Conservation (phyloP, 208 protist species). For the Trichomonas tenax region DNA sequence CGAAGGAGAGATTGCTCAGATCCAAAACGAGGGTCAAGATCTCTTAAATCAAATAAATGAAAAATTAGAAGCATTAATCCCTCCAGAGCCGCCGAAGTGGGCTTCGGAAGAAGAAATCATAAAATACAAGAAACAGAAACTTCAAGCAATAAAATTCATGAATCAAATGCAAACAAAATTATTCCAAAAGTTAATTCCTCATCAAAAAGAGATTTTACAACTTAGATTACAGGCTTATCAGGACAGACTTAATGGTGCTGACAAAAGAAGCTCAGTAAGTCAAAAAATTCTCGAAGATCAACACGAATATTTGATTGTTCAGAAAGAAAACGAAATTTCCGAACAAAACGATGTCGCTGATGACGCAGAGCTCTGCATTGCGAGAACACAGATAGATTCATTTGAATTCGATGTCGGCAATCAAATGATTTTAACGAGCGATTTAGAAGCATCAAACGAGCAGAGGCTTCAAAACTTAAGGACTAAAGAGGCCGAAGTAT, state of each 20-base stretch:
- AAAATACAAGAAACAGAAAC: not conserved
- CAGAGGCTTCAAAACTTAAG: not conserved
- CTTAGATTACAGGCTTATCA: not conserved
- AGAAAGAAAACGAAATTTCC: not conserved
- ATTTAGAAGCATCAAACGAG: not conserved
- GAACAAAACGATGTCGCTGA: not conserved
- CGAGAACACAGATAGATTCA: not conserved
- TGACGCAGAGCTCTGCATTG: not conserved
- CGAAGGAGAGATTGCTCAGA: not conserved
- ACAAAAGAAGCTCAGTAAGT: not conserved
- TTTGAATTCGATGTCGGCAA: not conserved
- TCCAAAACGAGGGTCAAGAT: not conserved
- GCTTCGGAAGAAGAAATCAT: not conserved
- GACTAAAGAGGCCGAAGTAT: not conserved
- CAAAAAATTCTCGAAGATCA: not conserved
- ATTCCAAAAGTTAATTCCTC: not conserved
- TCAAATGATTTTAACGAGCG: not conserved
- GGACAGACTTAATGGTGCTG: not conserved
- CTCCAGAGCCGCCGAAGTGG: not conserved
- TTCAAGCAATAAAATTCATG: not conserved
- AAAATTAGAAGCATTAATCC: not conserved
- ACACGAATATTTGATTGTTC: not conserved
- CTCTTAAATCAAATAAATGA: not conserved
- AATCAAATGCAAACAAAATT: not conserved
- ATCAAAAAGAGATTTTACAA: not conserved